A percentile compares a stretch with the other conserved stretches of the same genome.
These are phyloP conservation scores for Sambucus nigra DNA, from an alignment of 129 eudicot genomes.

Conservation along the genomic window DNA sequence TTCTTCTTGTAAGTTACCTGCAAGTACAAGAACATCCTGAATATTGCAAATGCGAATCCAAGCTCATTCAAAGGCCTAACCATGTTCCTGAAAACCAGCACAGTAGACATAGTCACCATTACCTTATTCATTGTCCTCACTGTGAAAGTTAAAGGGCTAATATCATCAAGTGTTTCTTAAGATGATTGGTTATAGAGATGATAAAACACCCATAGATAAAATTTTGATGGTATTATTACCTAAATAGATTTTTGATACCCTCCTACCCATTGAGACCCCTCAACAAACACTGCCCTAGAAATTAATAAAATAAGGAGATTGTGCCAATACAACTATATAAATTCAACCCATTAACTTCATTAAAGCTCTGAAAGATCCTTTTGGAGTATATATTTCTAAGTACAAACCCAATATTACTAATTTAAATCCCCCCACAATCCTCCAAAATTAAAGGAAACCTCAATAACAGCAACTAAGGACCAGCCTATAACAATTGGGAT, in stretches of 20 bases:
- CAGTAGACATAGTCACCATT: too few relatives aligned
- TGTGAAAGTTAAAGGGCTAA: too few relatives aligned
- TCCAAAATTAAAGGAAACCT: conserved; percentile 81
- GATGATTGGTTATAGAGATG: conserved; percentile 94
- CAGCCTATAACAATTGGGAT: conserved; percentile 91
- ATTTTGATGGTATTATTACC: conserved; percentile 46
- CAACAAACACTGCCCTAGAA: conserved; percentile 78
- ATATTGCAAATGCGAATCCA: conserved; percentile 87
- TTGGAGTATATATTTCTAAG: conserved; percentile 88
- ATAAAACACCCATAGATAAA: conserved; percentile 91
- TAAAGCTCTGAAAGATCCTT: conserved; percentile 71
- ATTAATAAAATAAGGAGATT: conserved; percentile 59
- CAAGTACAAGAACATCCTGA: conserved; percentile 90
- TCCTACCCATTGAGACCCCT: conserved; percentile 90
- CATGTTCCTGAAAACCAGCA: too few relatives aligned
- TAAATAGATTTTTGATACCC: conserved; percentile 87
- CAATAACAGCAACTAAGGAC: conserved; percentile 88
- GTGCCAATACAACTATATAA: conserved; percentile 82
- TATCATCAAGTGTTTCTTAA: conserved; percentile 93
- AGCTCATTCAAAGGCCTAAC: conserved; percentile 94
- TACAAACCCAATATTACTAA: conserved; percentile 92
- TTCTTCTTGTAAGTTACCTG: conserved; percentile 85
- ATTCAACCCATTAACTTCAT: conserved; percentile 88
- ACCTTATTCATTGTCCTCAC: too few relatives aligned
- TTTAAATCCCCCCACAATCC: conserved; percentile 96